A percentile compares a stretch with the other conserved stretches of the same genome.
phyloP scores from a whole-genome alignment of 192 early-diverging fungal genomes.

The Entophlyctis helioformis region DNA sequence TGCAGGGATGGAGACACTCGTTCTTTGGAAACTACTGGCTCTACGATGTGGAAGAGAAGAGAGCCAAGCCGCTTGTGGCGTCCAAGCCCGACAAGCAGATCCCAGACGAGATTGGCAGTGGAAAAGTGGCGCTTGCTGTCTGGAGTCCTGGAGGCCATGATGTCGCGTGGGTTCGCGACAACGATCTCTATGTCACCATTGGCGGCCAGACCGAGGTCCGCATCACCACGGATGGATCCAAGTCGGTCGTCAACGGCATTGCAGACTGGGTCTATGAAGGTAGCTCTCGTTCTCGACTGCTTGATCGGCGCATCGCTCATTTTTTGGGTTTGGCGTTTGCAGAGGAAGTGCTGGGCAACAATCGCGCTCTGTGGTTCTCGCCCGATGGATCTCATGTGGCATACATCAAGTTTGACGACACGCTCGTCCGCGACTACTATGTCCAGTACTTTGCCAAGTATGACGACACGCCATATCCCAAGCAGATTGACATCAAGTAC shows the following conservation, averaged over 20 bases:
- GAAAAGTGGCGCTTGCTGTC: slow-evolving; percentile 49
- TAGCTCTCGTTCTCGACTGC: slow-evolving; percentile 3
- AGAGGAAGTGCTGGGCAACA: slow-evolving; percentile 72
- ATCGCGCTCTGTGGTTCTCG: slow-evolving; percentile 78
- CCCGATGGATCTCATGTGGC: slow-evolving; percentile 65
- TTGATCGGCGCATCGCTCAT: too few species aligned
- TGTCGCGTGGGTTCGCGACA: slow-evolving; percentile 73
- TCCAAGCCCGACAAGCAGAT: slow-evolving; percentile 20
- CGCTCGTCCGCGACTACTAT: slow-evolving; percentile 63
- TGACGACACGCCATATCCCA: slow-evolving; percentile 52
- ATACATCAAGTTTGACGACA: slow-evolving; percentile 80
- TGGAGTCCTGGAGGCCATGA: slow-evolving; percentile 73
- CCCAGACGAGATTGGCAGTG: slow-evolving; percentile 21
- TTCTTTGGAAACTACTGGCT: slow-evolving; percentile 69
- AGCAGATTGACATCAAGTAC: slow-evolving; percentile 65
- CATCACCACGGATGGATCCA: slow-evolving; percentile 76
- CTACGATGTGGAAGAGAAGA: slow-evolving; percentile 51
- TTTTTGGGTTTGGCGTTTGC: not conserved
- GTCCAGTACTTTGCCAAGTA: slow-evolving; percentile 59
- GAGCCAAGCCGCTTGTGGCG: slow-evolving; percentile 44
- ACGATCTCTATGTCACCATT: slow-evolving; percentile 70
- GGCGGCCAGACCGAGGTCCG: slow-evolving; percentile 51
- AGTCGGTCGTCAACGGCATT: slow-evolving; percentile 76
- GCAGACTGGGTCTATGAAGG: slow-evolving; percentile 97
- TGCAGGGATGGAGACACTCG: slow-evolving; percentile 75